A percentile compares a stretch with the other conserved stretches of the same genome.
Evolutionary conservation across 2,329 filamentous ascomycete species (phyloP).

Genomic region (Nigrospora osmanthi): DNA sequence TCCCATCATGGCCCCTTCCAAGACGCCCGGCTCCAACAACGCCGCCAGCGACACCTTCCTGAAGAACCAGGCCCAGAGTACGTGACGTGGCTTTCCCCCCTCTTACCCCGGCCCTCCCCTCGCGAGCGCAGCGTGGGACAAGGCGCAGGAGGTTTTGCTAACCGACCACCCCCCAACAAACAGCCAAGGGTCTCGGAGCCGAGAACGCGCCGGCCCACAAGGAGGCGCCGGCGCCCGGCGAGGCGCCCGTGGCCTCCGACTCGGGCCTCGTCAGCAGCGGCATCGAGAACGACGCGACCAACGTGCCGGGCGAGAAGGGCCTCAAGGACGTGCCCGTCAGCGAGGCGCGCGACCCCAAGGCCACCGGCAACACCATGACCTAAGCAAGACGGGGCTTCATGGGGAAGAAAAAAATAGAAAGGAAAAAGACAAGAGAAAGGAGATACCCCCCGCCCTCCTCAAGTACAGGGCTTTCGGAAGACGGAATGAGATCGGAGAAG

Average conservation of each 20-base stretch:
- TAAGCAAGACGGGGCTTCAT: background rate
- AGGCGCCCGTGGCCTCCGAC: constrained; percentile 15
- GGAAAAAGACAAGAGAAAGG: background rate
- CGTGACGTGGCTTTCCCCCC: background rate
- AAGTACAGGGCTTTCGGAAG: too few relatives aligned
- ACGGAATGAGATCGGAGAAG: background rate
- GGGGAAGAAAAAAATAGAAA: too few relatives aligned
- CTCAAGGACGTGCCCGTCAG: constrained; percentile 11
- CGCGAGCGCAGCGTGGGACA: too few relatives aligned
- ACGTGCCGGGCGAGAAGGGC: constrained; percentile 15
- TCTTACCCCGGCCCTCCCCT: too few relatives aligned
- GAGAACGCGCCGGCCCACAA: constrained; percentile 15
- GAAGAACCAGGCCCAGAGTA: constrained; percentile 15
- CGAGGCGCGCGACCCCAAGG: constrained; percentile 11
- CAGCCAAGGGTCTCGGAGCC: constrained; percentile 17
- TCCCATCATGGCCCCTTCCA: constrained; percentile 10
- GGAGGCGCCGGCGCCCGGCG: constrained; percentile 13
- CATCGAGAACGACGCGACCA: constrained; percentile 12
- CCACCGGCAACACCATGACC: constrained; percentile 14
- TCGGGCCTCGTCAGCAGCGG: constrained; percentile 12
- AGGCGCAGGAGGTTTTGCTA: background rate
- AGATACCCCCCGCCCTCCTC: background rate
- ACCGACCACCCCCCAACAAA: background rate
- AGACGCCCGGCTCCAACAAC: constrained; percentile 15
- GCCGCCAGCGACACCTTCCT: constrained; percentile 16